These are phyloP conservation scores for Fusarium piperis DNA, from an alignment of 2,329 filamentous ascomycete species.

Conservation along the genomic window DNA sequence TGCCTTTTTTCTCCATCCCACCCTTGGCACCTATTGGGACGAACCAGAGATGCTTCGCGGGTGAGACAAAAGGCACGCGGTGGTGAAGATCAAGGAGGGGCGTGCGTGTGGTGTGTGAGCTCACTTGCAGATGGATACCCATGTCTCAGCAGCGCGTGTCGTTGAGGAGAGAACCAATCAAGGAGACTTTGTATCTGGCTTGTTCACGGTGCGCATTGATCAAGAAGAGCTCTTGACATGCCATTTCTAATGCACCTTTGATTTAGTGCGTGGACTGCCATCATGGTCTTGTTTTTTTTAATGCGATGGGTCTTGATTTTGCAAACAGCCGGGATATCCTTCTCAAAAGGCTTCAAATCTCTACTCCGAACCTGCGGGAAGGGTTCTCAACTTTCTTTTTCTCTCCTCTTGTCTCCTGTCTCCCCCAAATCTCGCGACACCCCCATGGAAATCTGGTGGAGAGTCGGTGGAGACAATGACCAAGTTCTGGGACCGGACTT, in stretches of 20 bases:
- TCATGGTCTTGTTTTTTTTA: background rate
- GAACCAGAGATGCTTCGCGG: background rate
- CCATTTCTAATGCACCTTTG: slow-evolving; percentile 1
- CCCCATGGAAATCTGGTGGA: background rate
- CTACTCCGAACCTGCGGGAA: background rate
- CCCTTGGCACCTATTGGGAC: background rate
- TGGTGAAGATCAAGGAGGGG: slow-evolving; percentile 1
- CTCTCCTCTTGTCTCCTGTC: background rate
- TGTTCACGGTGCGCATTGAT: background rate
- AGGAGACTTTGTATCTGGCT: background rate
- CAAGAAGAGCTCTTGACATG: background rate
- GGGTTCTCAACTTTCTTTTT: slow-evolving; percentile 5
- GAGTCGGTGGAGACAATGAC: background rate
- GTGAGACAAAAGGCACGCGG: slow-evolving; percentile 1
- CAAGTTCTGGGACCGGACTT: background rate
- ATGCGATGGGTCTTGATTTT: background rate
- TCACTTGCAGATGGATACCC: background rate
- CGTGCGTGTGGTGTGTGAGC: background rate
- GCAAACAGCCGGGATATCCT: background rate
- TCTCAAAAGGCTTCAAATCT: background rate
- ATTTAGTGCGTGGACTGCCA: background rate
- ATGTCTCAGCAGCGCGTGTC: slow-evolving; percentile 10
- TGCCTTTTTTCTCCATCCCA: background rate
- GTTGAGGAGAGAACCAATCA: background rate
- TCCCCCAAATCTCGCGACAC: background rate